A percentile compares a stretch with the other conserved stretches of the same genome.
phyloP scores from a whole-genome alignment of 176 grass and related monocot species.

The sorghum (Sorghum bicolor) region DNA sequence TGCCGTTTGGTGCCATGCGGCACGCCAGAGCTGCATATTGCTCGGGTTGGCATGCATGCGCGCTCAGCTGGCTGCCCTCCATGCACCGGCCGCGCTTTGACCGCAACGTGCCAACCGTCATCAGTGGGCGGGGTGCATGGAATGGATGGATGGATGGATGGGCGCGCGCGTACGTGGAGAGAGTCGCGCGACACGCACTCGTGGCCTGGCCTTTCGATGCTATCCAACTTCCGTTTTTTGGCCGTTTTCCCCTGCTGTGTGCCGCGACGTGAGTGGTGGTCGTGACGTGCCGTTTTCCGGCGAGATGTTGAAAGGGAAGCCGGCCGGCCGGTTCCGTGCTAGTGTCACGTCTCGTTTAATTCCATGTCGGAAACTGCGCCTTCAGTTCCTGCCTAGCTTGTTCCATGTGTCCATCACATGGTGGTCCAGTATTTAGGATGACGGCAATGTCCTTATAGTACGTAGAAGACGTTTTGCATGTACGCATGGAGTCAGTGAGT shows the following conservation, averaged over 20 bases:
- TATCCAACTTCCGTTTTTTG: background rate
- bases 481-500: background rate
- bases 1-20: constrained; percentile 23
- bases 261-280: background rate
- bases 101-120: background rate
- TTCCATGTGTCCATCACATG: constrained; percentile 24
- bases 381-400: background rate
- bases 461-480: background rate
- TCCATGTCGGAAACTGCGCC: background rate
- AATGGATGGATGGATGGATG: background rate
- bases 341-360: background rate
- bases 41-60: background rate
- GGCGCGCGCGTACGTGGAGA: background rate
- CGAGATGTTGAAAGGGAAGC: background rate
- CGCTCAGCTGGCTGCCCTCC: background rate
- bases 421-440: background rate
- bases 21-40: background rate
- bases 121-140: background rate
- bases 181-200: background rate
- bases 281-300: background rate
- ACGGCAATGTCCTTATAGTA: background rate
- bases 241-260: background rate
- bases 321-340: background rate
- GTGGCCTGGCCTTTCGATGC: background rate
- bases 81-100: background rate